Evolutionary conservation across 768 basidiomycete genomes (phyloP).

Genomic region (Lactifluus echinatus): DNA sequence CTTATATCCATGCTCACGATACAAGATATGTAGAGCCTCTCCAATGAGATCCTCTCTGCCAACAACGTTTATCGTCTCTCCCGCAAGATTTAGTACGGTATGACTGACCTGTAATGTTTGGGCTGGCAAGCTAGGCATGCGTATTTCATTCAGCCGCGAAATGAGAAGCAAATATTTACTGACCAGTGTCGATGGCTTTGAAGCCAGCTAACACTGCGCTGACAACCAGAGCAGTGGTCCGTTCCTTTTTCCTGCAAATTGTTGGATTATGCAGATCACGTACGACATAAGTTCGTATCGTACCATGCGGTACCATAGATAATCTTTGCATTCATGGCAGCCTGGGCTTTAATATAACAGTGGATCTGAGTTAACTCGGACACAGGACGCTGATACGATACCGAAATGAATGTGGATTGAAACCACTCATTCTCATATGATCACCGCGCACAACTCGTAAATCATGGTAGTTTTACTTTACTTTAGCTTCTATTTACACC

Average conservation of each 20-base stretch:
- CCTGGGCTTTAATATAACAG: not conserved
- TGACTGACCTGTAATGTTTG: slow-evolving; percentile 56
- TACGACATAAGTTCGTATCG: slow-evolving; percentile 20
- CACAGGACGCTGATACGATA: not conserved
- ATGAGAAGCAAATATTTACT: slow-evolving; percentile 17
- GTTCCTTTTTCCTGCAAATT: slow-evolving; percentile 63
- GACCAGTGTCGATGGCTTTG: slow-evolving; percentile 76
- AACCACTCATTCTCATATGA: not conserved
- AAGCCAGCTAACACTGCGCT: slow-evolving; percentile 71
- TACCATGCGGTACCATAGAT: slow-evolving; percentile 61
- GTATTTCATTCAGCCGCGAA: not conserved
- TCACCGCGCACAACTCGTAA: not conserved
- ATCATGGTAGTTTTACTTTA: not conserved
- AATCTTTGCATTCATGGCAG: slow-evolving; percentile 34
- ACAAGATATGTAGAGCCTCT: slow-evolving; percentile 51
- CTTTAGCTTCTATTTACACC: not conserved
- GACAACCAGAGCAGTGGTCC: slow-evolving; percentile 58
- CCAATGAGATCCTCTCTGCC: slow-evolving; percentile 63
- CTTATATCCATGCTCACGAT: slow-evolving; percentile 48
- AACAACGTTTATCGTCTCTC: not conserved
- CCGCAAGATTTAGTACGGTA: not conserved
- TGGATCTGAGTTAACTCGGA: not conserved
- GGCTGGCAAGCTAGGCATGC: slow-evolving; percentile 50
- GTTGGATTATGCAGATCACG: not conserved
- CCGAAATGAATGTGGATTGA: not conserved